phyloP scores from a whole-genome alignment of 2,329 filamentous ascomycete species.

The Trichoderma atroviride region DNA sequence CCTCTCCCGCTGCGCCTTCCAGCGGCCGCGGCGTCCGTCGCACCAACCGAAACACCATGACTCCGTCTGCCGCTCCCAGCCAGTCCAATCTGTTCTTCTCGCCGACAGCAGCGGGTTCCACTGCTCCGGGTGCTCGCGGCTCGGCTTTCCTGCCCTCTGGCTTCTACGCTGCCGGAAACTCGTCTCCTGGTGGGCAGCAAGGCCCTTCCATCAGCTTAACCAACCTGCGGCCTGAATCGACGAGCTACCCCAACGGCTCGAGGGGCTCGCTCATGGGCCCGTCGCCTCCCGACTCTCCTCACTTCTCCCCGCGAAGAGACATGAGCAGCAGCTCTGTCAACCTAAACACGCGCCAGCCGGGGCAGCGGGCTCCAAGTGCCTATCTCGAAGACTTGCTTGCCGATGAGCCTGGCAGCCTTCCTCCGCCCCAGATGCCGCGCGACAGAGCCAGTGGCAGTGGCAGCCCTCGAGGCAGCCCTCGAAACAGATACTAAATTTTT shows the following conservation, averaged over 20 bases:
- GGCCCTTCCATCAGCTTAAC: conserved; percentile 62
- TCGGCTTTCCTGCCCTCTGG: conserved; percentile 87
- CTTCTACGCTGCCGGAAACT: conserved; percentile 77
- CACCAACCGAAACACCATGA: conserved; percentile 52
- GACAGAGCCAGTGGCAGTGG: conserved; percentile 21
- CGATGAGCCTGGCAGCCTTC: conserved; percentile 62
- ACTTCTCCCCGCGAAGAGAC: conserved; percentile 52
- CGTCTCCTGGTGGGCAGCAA: conserved; percentile 51
- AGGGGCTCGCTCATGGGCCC: conserved; percentile 49
- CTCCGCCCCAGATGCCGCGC: conserved; percentile 46
- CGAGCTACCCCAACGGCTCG: conserved; percentile 49
- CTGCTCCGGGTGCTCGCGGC: conserved; percentile 63
- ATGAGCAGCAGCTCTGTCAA: conserved; percentile 68
- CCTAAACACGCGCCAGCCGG: conserved; percentile 58
- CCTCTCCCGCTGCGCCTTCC: conserved; percentile 52
- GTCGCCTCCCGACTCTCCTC: conserved; percentile 68
- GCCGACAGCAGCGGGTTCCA: conserved; percentile 75
- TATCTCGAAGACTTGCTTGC: conserved; percentile 90
- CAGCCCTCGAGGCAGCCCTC: conserved; percentile 32
- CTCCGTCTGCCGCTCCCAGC: conserved; percentile 60
- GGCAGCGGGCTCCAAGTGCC: conserved; percentile 78
- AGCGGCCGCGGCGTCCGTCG: conserved; percentile 55
- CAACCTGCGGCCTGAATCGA: conserved; percentile 62
- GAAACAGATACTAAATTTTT: conserved; percentile 35
- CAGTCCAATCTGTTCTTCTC: conserved; percentile 88